Evolutionary conservation across 768 basidiomycete species (phyloP).

Genomic region (Lactarius pseudohatsudake): DNA sequence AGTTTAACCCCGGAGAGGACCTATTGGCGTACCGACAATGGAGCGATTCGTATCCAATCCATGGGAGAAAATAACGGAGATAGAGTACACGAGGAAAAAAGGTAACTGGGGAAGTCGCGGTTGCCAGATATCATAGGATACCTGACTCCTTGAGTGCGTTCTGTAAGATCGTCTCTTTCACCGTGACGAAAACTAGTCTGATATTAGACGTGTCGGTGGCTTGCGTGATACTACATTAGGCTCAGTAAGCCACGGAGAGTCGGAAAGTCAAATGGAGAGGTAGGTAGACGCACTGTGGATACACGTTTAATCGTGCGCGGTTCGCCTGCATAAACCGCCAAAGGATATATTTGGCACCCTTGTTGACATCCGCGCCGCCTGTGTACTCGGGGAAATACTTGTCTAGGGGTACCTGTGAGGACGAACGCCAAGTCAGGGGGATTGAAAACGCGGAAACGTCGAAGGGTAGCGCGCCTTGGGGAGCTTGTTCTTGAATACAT

Average conservation of each 20-base stretch:
- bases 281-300: slow-evolving; percentile 70
- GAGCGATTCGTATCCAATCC: slow-evolving; percentile 27
- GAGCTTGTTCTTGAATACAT: slow-evolving; percentile 74
- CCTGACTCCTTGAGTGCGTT: slow-evolving; percentile 86
- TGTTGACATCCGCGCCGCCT: slow-evolving; percentile 86
- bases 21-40: slow-evolving; percentile 17
- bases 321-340: slow-evolving; percentile 96
- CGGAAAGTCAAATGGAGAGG: background rate
- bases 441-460: background rate
- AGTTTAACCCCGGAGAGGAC: background rate
- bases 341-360: slow-evolving; percentile 91
- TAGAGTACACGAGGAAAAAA: slow-evolving; percentile 21
- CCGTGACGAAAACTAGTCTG: slow-evolving; percentile 77
- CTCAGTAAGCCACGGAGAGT: background rate
- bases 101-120: background rate
- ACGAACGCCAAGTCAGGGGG: background rate
- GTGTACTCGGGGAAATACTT: slow-evolving; percentile 86
- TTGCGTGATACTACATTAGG: slow-evolving; percentile 65
- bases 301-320: slow-evolving; percentile 77
- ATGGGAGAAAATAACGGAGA: slow-evolving; percentile 16
- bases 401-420: slow-evolving; percentile 63
- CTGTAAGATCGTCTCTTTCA: slow-evolving; percentile 91
- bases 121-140: slow-evolving; percentile 51
- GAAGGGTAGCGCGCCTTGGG: slow-evolving; percentile 43
- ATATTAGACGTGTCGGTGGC: slow-evolving; percentile 89